Percentiles rank a stretch among this genome's conserved stretches.
Conservation (phyloP, 1,284 basidiomycete species). For the Naganishia liquefaciens region DNA sequence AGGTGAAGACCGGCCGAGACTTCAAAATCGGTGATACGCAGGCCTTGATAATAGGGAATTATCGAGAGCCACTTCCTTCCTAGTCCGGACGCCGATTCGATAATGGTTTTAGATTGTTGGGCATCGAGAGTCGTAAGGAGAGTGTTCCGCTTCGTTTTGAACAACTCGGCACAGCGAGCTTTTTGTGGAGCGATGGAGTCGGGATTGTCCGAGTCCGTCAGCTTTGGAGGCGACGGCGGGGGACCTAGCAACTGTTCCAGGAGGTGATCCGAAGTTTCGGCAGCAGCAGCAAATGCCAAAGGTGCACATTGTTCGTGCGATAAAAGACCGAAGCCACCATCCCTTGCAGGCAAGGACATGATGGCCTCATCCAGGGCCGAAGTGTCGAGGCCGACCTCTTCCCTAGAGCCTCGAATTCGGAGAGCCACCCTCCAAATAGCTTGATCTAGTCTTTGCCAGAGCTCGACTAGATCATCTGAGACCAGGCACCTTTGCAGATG, state of each 20-base stretch:
- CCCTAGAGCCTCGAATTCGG: background rate
- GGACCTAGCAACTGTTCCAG: constrained; percentile 8
- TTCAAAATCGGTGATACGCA: constrained; percentile 16
- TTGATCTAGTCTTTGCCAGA: constrained; percentile 31
- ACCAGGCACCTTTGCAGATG: constrained; percentile 35
- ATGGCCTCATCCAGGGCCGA: background rate
- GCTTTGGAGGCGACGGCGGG: background rate
- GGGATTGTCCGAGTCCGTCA: constrained; percentile 10
- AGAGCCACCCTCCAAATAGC: constrained; percentile 4
- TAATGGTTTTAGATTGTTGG: constrained; percentile 9
- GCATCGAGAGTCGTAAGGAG: constrained; percentile 12
- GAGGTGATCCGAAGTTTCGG: constrained; percentile 19
- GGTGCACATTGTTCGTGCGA: constrained; percentile 29
- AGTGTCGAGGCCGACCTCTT: background rate
- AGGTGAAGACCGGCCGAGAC: constrained; percentile 12
- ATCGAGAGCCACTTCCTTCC: constrained; percentile 19
- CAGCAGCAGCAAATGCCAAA: constrained; percentile 20
- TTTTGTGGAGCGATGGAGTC: constrained; percentile 5
- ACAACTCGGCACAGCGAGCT: background rate
- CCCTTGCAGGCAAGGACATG: constrained; percentile 10
- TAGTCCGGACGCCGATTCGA: constrained; percentile 19
- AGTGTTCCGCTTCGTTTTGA: background rate
- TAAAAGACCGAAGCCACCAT: constrained; percentile 32
- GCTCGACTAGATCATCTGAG: constrained; percentile 21
- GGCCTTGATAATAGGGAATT: constrained; percentile 7